phyloP scores from a whole-genome alignment of 345 rosid genomes.

The Eucalyptus urophylla region DNA sequence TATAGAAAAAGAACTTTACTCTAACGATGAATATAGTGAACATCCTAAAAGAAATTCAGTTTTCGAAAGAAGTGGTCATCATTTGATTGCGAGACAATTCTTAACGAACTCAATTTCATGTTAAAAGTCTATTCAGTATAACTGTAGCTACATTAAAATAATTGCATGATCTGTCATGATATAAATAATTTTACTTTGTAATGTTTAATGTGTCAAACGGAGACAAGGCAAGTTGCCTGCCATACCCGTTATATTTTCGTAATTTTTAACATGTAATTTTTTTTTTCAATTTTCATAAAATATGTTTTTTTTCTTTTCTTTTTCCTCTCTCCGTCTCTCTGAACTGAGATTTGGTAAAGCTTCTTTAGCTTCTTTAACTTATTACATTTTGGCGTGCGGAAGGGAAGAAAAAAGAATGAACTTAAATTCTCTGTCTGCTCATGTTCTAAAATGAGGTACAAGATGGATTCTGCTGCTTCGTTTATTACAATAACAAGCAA shows the following conservation, averaged over 20 bases:
- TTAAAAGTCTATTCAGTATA: background rate
- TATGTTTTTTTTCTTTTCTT: rapidly evolving
- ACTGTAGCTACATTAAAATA: too few relatives aligned
- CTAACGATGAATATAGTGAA: background rate
- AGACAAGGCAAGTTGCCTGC: background rate
- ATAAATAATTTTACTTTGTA: too few relatives aligned
- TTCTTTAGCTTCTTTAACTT: background rate
- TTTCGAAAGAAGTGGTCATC: background rate
- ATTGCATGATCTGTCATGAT: background rate
- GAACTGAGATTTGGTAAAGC: background rate
- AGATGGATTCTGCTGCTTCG: background rate
- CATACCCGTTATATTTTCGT: background rate
- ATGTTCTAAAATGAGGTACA: background rate
- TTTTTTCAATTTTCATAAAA: background rate
- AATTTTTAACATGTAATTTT: background rate
- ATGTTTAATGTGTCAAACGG: background rate
- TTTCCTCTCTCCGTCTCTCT: background rate
- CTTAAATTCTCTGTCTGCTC: background rate
- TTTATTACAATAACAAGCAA: background rate
- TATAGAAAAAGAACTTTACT: background rate
- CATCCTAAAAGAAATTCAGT: background rate
- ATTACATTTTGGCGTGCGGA: background rate
- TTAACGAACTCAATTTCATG: background rate
- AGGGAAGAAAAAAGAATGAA: background rate
- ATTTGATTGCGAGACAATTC: background rate